Conservation (phyloP, 257 asterid species). For the Nicotiana tabacum region DNA sequence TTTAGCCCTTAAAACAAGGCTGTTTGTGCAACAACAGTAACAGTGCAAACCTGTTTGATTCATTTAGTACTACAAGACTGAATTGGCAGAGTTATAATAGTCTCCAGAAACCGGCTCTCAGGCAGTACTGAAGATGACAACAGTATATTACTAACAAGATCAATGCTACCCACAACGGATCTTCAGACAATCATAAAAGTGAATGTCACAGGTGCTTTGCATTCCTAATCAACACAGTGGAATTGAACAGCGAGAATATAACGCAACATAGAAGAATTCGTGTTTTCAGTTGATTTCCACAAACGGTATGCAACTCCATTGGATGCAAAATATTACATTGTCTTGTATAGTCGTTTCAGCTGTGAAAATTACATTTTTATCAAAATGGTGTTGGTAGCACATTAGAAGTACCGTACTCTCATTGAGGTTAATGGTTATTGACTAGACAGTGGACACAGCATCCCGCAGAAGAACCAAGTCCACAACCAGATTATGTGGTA, state of each 20-base stretch:
- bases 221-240: no score
- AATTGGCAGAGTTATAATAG: not conserved
- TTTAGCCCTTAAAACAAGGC: no score
- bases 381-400: not conserved
- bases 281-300: no score
- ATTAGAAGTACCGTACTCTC: not conserved
- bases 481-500: not conserved
- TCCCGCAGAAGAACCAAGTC: not conserved
- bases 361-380: not conserved
- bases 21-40: no score
- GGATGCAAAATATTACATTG: not conserved
- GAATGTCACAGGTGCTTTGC: no score
- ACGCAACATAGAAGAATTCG: no score
- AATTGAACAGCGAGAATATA: no score
- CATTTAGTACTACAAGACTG: not conserved
- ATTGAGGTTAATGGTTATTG: not conserved
- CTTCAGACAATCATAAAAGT: no score
- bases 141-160: not conserved
- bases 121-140: not conserved
- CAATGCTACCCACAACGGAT: not conserved
- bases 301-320: no score
- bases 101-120: not conserved
- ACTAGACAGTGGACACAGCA: not conserved
- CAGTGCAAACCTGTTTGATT: not conserved
- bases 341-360: not conserved